phyloP scores from a whole-genome alignment of 75 land plant species.

The Selaginella tamariscina region DNA sequence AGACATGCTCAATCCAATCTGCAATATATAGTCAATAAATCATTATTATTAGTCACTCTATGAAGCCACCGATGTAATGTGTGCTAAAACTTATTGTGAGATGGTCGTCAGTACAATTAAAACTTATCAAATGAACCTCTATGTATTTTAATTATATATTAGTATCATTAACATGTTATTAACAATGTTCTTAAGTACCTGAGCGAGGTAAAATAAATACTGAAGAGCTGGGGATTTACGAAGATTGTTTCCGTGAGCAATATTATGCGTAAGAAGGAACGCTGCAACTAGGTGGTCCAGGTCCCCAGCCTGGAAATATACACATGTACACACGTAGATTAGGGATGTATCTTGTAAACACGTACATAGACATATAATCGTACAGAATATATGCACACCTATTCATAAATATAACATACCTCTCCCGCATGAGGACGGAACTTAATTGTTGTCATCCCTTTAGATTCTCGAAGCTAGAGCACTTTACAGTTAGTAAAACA shows the following conservation, averaged over 20 bases:
- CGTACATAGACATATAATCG: too few relatives aligned
- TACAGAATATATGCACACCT: too few relatives aligned
- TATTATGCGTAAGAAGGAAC: slow-evolving; percentile 1
- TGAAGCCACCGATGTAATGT: too few relatives aligned
- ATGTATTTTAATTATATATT: too few relatives aligned
- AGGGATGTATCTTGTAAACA: background rate
- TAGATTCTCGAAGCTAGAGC: slow-evolving; percentile 82
- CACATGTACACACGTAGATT: background rate
- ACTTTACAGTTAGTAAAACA: background rate
- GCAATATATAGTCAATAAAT: background rate
- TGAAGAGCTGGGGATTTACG: slow-evolving; percentile 8
- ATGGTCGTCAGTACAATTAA: too few relatives aligned
- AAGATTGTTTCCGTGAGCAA: slow-evolving; percentile 11
- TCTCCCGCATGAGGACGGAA: slow-evolving; percentile 97
- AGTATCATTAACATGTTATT: background rate
- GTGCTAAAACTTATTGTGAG: too few relatives aligned
- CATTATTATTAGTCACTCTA: too few relatives aligned
- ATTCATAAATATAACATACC: slow-evolving; percentile 29
- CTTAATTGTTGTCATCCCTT: slow-evolving; percentile 83
- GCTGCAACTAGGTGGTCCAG: slow-evolving; percentile 1
- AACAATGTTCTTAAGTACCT: background rate
- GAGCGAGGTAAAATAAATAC: slow-evolving; percentile 5
- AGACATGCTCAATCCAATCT: slow-evolving; percentile 10
- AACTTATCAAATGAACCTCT: too few relatives aligned
- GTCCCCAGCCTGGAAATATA: background rate